These are phyloP conservation scores for Tetrapyrgos nigripes DNA, from an alignment of 1,284 basidiomycete species.

Conservation along the genomic window DNA sequence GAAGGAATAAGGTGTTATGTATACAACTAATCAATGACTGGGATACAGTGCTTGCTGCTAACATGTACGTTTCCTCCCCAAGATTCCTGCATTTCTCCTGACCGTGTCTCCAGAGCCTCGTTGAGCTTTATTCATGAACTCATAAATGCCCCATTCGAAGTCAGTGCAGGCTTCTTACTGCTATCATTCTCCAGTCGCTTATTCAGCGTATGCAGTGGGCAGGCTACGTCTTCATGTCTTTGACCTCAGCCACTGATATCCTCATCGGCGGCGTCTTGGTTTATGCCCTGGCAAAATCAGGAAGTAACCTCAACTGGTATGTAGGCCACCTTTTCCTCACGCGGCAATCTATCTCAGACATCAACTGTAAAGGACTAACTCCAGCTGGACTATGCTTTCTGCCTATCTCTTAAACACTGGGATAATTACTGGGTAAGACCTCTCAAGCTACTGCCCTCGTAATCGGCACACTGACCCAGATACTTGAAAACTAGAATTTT, in stretches of 20 bases:
- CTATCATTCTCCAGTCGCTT: background rate
- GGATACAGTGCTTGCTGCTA: conserved; percentile 7
- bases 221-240: conserved; percentile 7
- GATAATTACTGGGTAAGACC: conserved; percentile 10
- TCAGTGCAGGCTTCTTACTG: background rate
- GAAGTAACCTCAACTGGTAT: conserved; percentile 14
- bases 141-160: conserved; percentile 1
- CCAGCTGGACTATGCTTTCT: conserved; percentile 12
- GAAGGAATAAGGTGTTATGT: too few species aligned
- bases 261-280: conserved; percentile 12
- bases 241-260: conserved; percentile 10
- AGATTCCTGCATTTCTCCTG: background rate
- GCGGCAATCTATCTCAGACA: too few species aligned
- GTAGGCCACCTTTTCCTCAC: background rate
- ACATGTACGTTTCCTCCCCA: conserved; percentile 3
- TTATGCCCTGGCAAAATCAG: conserved; percentile 14
- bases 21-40: too few species aligned
- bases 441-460: background rate
- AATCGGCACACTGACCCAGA: background rate
- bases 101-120: conserved; percentile 1
- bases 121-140: background rate
- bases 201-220: background rate
- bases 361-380: conserved; percentile 14
- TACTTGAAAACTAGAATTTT: conserved; percentile 4
- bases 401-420: conserved; percentile 18